Evolutionary conservation across 179 eudicot species (phyloP).

Genomic region (Heliamphora ciliata): DNA sequence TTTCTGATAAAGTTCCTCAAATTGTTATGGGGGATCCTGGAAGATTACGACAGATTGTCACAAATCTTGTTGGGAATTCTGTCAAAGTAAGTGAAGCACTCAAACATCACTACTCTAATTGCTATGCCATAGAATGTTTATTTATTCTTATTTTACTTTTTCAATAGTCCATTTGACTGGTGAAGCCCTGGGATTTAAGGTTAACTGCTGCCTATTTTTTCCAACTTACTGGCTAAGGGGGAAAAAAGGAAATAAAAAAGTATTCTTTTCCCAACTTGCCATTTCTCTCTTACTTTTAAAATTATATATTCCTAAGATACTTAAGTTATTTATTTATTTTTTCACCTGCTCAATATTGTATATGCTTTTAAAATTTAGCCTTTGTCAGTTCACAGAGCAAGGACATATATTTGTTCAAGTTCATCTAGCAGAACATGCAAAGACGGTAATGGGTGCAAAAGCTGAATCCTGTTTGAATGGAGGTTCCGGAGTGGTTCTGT

Average conservation of each 20-base stretch:
- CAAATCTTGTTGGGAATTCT: slow-evolving; percentile 71
- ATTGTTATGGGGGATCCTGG: slow-evolving; percentile 68
- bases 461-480: slow-evolving; percentile 29
- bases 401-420: slow-evolving; percentile 65
- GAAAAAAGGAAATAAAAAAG: neutral
- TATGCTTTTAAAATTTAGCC: neutral
- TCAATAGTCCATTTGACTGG: neutral
- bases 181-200: neutral
- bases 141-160: neutral
- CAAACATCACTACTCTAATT: neutral
- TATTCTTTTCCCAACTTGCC: neutral
- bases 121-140: neutral
- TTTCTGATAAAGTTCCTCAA: slow-evolving; percentile 59
- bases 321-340: no score
- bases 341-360: neutral
- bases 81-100: slow-evolving; percentile 43
- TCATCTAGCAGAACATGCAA: slow-evolving; percentile 45
- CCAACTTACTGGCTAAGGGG: no score
- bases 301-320: neutral
- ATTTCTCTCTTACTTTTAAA: neutral
- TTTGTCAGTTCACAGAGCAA: slow-evolving; percentile 47
- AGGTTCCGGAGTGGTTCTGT: slow-evolving; percentile 21
- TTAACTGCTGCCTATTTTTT: neutral
- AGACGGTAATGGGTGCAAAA: slow-evolving; percentile 24
- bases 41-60: slow-evolving; percentile 57